Percentiles rank a stretch among this genome's conserved stretches.
Conservation (phyloP, 148 eudicot species). For the Bassia scoparia region DNA sequence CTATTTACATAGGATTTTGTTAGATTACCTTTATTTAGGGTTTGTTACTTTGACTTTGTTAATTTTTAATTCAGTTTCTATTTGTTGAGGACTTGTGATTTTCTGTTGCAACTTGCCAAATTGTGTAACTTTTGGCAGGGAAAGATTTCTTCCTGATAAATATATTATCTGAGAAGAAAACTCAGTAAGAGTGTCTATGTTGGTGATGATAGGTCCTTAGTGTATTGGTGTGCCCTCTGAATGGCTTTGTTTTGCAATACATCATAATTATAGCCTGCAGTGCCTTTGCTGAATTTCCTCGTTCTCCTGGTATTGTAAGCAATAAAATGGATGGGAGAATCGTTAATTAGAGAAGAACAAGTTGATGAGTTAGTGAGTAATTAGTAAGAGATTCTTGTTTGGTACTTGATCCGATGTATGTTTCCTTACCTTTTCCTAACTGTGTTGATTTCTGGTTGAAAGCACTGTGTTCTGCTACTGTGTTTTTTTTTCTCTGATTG, state of each 20-base stretch:
- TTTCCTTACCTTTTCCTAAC: background rate
- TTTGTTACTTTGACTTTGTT: too few species aligned
- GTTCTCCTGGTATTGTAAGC: too few species aligned
- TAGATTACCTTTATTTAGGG: background rate
- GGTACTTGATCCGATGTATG: background rate
- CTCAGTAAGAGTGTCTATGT: too few species aligned
- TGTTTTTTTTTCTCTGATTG: constrained; percentile 2
- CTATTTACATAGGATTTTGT: background rate
- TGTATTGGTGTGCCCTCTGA: too few species aligned
- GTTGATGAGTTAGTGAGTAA: background rate
- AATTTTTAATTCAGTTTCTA: too few species aligned
- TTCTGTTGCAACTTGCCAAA: background rate
- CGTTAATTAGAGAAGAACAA: background rate
- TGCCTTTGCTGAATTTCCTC: background rate
- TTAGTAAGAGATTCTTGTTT: background rate
- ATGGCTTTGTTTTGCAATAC: background rate
- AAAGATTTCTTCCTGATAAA: background rate
- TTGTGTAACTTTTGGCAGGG: background rate
- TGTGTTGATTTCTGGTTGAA: background rate
- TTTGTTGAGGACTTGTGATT: background rate
- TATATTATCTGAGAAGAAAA: too few species aligned
- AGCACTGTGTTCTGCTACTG: too few species aligned
- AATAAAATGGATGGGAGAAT: background rate
- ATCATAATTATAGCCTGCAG: background rate
- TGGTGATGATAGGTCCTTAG: too few species aligned